These are phyloP conservation scores for Mariannaea sp. DNA, from an alignment of 2,329 filamentous ascomycete genomes.

Conservation along the genomic window DNA sequence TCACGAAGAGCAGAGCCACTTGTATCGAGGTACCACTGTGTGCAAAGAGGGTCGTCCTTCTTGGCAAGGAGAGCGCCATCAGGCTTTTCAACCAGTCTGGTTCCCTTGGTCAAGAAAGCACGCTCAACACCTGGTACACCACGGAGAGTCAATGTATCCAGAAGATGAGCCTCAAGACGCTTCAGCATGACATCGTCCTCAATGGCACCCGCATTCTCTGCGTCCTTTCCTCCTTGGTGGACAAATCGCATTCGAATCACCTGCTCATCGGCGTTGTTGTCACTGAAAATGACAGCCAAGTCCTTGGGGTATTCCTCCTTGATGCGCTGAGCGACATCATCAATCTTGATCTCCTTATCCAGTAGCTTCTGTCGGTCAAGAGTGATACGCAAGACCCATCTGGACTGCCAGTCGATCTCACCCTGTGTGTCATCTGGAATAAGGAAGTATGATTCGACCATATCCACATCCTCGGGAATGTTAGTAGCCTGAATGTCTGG, in stretches of 20 bases:
- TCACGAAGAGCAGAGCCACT: slow-evolving; percentile 85
- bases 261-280: slow-evolving; percentile 95
- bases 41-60: slow-evolving; percentile 75
- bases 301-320: slow-evolving; percentile 86
- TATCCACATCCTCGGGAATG: slow-evolving; percentile 86
- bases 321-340: slow-evolving; percentile 87
- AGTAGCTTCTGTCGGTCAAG: slow-evolving; percentile 93
- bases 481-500: slow-evolving; percentile 84
- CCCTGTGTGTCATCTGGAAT: slow-evolving; percentile 77
- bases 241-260: slow-evolving; percentile 91
- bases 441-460: slow-evolving; percentile 96
- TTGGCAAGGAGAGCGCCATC: slow-evolving; percentile 76
- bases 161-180: slow-evolving; percentile 85
- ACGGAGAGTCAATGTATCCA: slow-evolving; percentile 88
- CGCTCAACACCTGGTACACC: slow-evolving; percentile 87
- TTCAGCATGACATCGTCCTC: slow-evolving; percentile 94
- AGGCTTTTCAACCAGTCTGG: slow-evolving; percentile 65
- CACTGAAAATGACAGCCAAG: slow-evolving; percentile 92
- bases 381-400: slow-evolving; percentile 93
- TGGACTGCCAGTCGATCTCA: slow-evolving; percentile 75
- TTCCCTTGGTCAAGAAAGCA: slow-evolving; percentile 89
- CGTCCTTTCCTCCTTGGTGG: slow-evolving; percentile 67
- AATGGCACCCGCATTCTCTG: slow-evolving; percentile 63
- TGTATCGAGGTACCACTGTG: slow-evolving; percentile 96
- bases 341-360: slow-evolving; percentile 89